Percentiles rank a stretch among this genome's conserved stretches.
Conservation (phyloP, 345 rosid species). For the Noccaea caerulescens region DNA sequence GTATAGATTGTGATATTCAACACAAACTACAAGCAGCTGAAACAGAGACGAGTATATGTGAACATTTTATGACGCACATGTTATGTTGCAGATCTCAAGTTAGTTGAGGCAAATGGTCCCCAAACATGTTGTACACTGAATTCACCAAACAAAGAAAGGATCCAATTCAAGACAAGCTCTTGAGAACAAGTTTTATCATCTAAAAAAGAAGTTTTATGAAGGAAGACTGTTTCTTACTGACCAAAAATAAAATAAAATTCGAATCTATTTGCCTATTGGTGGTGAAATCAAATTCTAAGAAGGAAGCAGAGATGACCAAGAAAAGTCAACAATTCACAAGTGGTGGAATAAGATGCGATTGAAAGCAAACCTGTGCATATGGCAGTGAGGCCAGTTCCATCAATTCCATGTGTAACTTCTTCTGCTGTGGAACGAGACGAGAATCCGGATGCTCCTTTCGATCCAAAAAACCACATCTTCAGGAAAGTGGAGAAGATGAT, state of each 20-base stretch:
- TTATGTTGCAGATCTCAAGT: constrained; percentile 3
- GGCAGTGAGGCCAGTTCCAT: constrained; percentile 77
- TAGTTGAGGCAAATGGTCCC: constrained; percentile 27
- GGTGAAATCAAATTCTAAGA: neutral
- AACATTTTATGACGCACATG: constrained; percentile 2
- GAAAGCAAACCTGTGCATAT: constrained; percentile 61
- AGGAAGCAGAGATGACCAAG: neutral
- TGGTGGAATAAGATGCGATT: neutral
- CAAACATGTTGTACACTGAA: constrained; percentile 4
- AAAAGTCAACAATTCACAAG: neutral
- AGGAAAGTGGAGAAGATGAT: constrained; percentile 1
- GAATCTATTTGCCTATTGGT: neutral
- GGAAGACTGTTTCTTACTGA: neutral
- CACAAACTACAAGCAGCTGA: constrained; percentile 3
- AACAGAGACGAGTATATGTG: constrained; percentile 8
- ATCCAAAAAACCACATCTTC: constrained; percentile 41
- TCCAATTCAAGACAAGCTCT: neutral
- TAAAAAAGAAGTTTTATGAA: neutral
- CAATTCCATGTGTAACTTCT: constrained; percentile 66
- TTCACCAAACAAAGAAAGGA: constrained; percentile 24
- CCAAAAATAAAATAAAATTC: neutral
- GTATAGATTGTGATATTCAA: neutral
- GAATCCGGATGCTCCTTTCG: constrained; percentile 46
- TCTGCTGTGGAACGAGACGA: constrained; percentile 73
- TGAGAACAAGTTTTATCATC: neutral